phyloP scores from a whole-genome alignment of 2,329 filamentous ascomycete genomes.

The Truncatella angustata region DNA sequence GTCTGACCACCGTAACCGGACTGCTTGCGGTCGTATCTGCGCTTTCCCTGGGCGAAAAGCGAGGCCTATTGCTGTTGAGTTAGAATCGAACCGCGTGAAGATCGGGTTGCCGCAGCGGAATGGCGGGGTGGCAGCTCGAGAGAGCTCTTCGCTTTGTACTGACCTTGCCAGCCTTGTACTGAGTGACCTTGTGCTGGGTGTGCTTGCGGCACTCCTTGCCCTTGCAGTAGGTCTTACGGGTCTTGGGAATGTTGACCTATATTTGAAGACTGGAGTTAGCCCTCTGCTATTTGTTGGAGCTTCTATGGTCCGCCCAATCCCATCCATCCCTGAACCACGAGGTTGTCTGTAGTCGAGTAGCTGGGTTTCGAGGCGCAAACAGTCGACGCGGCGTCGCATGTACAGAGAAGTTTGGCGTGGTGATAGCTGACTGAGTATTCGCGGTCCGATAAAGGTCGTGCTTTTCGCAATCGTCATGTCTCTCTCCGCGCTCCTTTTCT shows the following conservation, averaged over 20 bases:
- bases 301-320: neutral
- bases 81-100: neutral
- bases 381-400: no score
- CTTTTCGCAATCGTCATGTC: neutral
- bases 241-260: conserved; percentile 98
- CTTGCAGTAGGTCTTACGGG: conserved; percentile 96
- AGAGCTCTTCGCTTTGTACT: conserved; percentile 18
- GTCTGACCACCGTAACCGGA: conserved; percentile 99
- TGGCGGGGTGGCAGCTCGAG: neutral
- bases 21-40: conserved; percentile 99
- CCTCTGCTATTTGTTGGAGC: neutral
- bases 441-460: neutral
- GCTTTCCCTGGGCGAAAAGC: conserved; percentile 97
- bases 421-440: no score
- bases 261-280: conserved; percentile 28
- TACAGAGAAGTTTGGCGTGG: no score
- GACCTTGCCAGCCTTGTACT: conserved; percentile 96
- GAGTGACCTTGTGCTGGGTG: conserved; percentile 89
- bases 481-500: no score
- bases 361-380: no score
- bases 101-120: neutral
- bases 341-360: no score
- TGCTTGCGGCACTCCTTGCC: conserved; percentile 91
- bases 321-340: no score
- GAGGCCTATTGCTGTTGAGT: conserved; percentile 61